Percentiles rank a stretch among this genome's conserved stretches.
phyloP scores from a whole-genome alignment of 2,329 filamentous ascomycete genomes.

The Chrysoporthe cubensis region DNA sequence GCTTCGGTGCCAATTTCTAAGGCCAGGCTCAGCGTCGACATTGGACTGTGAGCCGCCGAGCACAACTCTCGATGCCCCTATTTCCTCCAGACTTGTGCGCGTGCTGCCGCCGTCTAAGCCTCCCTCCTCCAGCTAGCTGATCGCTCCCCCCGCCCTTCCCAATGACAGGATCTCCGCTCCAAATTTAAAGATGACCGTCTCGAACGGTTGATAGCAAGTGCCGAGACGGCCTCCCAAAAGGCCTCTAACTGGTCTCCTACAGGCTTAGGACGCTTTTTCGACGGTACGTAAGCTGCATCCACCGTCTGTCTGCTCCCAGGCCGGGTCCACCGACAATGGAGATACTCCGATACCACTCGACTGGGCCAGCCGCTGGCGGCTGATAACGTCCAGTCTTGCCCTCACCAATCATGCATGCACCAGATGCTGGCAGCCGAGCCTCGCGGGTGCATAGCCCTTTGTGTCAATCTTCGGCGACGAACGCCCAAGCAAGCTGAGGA shows the following conservation, averaged over 20 bases:
- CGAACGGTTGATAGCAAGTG: background rate
- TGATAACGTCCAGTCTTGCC: background rate
- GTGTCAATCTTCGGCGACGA: conserved; percentile 1
- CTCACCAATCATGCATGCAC: background rate
- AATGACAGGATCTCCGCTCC: background rate
- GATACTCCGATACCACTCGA: background rate
- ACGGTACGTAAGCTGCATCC: conserved; percentile 6
- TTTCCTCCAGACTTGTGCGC: background rate
- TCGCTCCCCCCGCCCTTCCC: background rate
- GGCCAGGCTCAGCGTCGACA: background rate
- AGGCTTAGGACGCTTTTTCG: background rate
- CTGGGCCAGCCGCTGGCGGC: background rate
- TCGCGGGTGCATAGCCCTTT: background rate
- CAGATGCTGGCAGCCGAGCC: conserved; percentile 4
- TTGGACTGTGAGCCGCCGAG: background rate
- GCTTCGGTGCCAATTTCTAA: background rate
- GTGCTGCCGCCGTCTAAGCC: background rate
- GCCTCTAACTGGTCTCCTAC: background rate
- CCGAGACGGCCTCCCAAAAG: conserved; percentile 4
- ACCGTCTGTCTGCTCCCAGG: conserved; percentile 1
- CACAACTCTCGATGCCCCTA: conserved; percentile 3
- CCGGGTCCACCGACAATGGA: conserved; percentile 5
- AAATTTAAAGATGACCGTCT: background rate
- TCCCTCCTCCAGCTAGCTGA: background rate
- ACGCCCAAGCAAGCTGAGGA: conserved; percentile 1